Evolutionary conservation across 164 flowering plant genomes (phyloP), one percentile per base, ranked within the genome.

Genomic region (Piper betle): DNA sequence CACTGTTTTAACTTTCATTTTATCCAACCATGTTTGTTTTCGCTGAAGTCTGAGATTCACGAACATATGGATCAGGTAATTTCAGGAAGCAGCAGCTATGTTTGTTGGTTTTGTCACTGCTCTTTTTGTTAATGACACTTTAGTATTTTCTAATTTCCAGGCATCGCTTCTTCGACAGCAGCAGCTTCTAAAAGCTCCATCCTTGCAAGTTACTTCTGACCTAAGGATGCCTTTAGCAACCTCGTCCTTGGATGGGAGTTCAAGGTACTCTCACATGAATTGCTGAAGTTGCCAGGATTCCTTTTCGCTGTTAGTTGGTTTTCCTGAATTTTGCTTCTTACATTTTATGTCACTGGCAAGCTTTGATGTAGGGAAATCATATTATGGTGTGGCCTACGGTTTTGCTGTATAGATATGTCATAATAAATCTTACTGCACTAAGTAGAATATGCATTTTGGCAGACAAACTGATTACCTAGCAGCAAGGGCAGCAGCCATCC

Each of bases 391-490:
- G 33, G 39, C 56, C 63, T 62, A 65, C 37, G 67, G 64, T 62
- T 61, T 64, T 68, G 65, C 62, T 74, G 60, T 66, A 59, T 48
- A 65, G 58, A 75, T 68, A 68, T 69, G 70, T 64, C 62, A 33
- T 62, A 67, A 58, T 75, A 68, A 73, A 71, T 73, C 73, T 73
- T 66, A 63, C 65, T 61, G 67, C 77, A 80, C 91, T 88, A 69
- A 93, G 90, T 75, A 75, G 92, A 77, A 77, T 64, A 73, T 74
- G 70, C 80, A 79, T 88, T 86, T 91, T 94, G 97, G 96, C 97
- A 94, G 99, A 88, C 87, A 78, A 80, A 70, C 79, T 80, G 97
- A 88, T 74, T 94, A 91, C 80, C 89, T 86, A 77, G 83, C 88
- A 74, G 81, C 87, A 78, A 82, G 95, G 66, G 77, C 77, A 64